Evolutionary conservation across 2,329 filamentous ascomycete species (phyloP), one percentile per base, ranked within the genome.

Genomic region (Fusarium mangiferae): DNA sequence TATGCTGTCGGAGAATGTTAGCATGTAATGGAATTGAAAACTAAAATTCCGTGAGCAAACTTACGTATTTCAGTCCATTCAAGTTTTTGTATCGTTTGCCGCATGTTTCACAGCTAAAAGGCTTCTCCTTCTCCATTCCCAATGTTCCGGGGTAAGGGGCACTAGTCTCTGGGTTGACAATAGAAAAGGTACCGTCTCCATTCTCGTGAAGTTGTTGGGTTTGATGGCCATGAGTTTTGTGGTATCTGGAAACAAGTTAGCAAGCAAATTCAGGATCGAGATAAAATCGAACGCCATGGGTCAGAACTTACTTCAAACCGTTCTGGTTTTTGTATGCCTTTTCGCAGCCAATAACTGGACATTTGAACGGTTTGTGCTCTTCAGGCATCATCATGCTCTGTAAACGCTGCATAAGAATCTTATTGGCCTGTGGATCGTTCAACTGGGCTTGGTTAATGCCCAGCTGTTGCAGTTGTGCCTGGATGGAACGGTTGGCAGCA

Each of bases 291-390:
- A 57, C 36, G 41, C 26, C 22, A 24, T 10, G 28, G 14, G 14
- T 18, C n/a, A 30, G 20, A 70, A 85, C 86, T 77, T 94, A 99
- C 90, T 98, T 99, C 64, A 99, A 87, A 56, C 96, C 96, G 77
- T 99, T 99, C 82, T 98, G 96, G 82, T 99, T 99, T 88, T 99
- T 99, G 86, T 99, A 99, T 0, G 96, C 96, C 87, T 99, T 99
- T 83, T 98, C 96, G 80, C 96, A 99, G 11, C 96, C 96, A 81
- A 99, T 97, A 57, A 99, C 96, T 4, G 96, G 96, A 79, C 96
- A 99, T 81, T 95, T 94, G 87, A 98, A 99, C 0, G 96, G 96
- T 84, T 98, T 99, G 79, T 97, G 94, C 81, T 99, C 96, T 81
- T 98, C 96, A 22, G 92, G 92, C 66, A 91, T 88, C 83, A 91